phyloP scores from a whole-genome alignment of 192 early-diverging fungal genomes.

The Phycomyces nitens region DNA sequence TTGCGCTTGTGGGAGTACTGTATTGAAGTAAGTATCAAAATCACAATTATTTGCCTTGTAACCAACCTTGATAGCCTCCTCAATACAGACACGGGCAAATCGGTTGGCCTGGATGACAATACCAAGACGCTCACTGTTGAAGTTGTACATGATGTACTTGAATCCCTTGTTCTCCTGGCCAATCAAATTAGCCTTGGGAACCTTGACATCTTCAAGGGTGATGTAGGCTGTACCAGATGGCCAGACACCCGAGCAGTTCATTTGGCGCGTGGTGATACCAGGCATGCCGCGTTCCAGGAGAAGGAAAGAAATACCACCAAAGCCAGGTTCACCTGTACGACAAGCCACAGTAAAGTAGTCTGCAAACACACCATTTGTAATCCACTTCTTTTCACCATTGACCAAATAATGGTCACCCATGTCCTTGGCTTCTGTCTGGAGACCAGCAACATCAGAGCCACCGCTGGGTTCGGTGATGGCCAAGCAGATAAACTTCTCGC shows the following conservation, averaged over 20 bases:
- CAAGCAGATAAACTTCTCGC: slow-evolving; percentile 75
- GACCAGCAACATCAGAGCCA: slow-evolving; percentile 72
- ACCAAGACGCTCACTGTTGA: slow-evolving; percentile 80
- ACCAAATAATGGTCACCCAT: slow-evolving; percentile 73
- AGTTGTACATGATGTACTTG: slow-evolving; percentile 60
- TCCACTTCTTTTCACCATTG: slow-evolving; percentile 86
- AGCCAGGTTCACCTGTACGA: slow-evolving; percentile 74
- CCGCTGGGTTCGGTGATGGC: slow-evolving; percentile 75
- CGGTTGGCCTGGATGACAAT: slow-evolving; percentile 83
- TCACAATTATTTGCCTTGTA: no score
- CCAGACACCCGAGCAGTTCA: slow-evolving; percentile 83
- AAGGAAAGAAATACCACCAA: slow-evolving; percentile 73
- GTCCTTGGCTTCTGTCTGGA: slow-evolving; percentile 62
- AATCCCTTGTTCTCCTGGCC: slow-evolving; percentile 85
- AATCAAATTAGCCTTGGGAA: slow-evolving; percentile 80
- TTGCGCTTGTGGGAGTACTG: slow-evolving; percentile 76
- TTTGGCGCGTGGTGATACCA: slow-evolving; percentile 75
- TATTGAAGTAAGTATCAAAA: not conserved
- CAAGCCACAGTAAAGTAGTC: slow-evolving; percentile 82
- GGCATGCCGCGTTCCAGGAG: slow-evolving; percentile 71
- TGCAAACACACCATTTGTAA: slow-evolving; percentile 77
- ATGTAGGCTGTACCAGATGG: slow-evolving; percentile 71
- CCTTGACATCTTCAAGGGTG: slow-evolving; percentile 83
- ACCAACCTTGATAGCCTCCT: slow-evolving; percentile 68
- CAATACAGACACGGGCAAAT: slow-evolving; percentile 83